Evolutionary conservation across 2,329 filamentous ascomycete species (phyloP).

Genomic region (Ampelomyces quisqualis): DNA sequence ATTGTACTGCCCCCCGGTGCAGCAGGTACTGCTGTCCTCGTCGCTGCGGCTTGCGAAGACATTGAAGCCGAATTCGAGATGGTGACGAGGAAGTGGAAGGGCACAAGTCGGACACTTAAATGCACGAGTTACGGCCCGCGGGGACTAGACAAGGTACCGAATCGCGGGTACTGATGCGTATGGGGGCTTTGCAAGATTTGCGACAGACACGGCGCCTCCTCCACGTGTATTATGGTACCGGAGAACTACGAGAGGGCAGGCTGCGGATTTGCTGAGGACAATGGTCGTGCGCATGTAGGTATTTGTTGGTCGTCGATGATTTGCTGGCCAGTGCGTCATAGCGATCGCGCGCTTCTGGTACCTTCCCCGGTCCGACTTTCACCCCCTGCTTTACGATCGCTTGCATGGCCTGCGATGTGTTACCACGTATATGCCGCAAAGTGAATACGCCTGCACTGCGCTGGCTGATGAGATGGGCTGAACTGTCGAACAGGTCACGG

Average conservation of each 20-base stretch:
- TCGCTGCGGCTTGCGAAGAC: slow-evolving; percentile 21
- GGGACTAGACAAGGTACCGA: slow-evolving; percentile 18
- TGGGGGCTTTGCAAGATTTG: background rate
- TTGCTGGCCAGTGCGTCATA: slow-evolving; percentile 33
- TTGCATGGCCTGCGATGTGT: slow-evolving; percentile 12
- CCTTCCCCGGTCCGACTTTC: slow-evolving; percentile 12
- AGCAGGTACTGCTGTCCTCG: slow-evolving; percentile 23
- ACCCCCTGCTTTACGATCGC: slow-evolving; percentile 18
- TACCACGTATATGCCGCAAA: slow-evolving; percentile 8
- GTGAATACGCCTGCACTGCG: slow-evolving; percentile 1
- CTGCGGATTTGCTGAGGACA: slow-evolving; percentile 18
- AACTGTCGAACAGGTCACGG: no score
- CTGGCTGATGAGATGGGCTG: no score
- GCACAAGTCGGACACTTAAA: slow-evolving; percentile 62
- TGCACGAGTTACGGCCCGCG: slow-evolving; percentile 13
- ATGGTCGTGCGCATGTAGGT: slow-evolving; percentile 34
- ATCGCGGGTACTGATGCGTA: background rate
- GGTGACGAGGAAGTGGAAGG: slow-evolving; percentile 58
- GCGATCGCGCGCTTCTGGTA: slow-evolving; percentile 15
- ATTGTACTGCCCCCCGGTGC: slow-evolving; percentile 26
- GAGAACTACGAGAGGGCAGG: slow-evolving; percentile 16
- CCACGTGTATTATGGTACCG: slow-evolving; percentile 9
- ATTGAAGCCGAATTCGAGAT: slow-evolving; percentile 53
- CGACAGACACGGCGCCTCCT: slow-evolving; percentile 8
- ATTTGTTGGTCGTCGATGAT: slow-evolving; percentile 42